A percentile compares a stretch with the other conserved stretches of the same genome.
Conservation (phyloP, 2,329 filamentous ascomycete genomes). For the Helotiales sp. region DNA sequence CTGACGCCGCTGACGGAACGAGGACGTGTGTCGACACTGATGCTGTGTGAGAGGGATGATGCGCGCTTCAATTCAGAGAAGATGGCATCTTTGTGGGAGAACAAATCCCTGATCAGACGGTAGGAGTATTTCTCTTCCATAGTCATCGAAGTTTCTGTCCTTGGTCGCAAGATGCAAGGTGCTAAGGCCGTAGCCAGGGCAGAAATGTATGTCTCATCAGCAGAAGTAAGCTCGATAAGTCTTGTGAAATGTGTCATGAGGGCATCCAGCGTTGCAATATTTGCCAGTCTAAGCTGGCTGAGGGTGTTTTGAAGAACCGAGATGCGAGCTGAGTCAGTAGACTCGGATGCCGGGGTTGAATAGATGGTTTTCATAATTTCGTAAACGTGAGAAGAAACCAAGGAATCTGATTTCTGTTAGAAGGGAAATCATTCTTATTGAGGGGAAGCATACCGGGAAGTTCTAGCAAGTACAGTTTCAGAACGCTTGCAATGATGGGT, state of each 20-base stretch:
- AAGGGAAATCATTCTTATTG: neutral
- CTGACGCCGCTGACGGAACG: constrained; percentile 92
- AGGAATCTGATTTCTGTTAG: constrained; percentile 70
- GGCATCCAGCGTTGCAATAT: constrained; percentile 98
- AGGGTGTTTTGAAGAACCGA: constrained; percentile 95
- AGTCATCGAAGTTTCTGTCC: constrained; percentile 84
- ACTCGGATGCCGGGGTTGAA: constrained; percentile 77
- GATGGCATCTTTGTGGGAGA: constrained; percentile 91
- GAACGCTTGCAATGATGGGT: constrained; percentile 86
- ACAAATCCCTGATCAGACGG: constrained; percentile 87
- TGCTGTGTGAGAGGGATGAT: constrained; percentile 71
- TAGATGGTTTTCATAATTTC: constrained; percentile 99
- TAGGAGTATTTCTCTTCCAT: constrained; percentile 95
- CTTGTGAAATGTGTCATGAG: constrained; percentile 98
- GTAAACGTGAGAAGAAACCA: constrained; percentile 97
- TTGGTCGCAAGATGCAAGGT: constrained; percentile 86
- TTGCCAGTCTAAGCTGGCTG: constrained; percentile 90
- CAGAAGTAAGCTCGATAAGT: constrained; percentile 93
- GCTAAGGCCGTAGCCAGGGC: constrained; percentile 76
- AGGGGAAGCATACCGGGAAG: constrained; percentile 72
- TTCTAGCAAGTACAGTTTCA: constrained; percentile 95
- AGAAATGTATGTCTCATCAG: constrained; percentile 83
- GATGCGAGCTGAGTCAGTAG: constrained; percentile 78
- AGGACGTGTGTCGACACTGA: constrained; percentile 63
- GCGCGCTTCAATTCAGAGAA: constrained; percentile 96